These are phyloP conservation scores for Kluyveromyces nonfermentans DNA, from an alignment of 805 yeast genomes.

Conservation along the genomic window DNA sequence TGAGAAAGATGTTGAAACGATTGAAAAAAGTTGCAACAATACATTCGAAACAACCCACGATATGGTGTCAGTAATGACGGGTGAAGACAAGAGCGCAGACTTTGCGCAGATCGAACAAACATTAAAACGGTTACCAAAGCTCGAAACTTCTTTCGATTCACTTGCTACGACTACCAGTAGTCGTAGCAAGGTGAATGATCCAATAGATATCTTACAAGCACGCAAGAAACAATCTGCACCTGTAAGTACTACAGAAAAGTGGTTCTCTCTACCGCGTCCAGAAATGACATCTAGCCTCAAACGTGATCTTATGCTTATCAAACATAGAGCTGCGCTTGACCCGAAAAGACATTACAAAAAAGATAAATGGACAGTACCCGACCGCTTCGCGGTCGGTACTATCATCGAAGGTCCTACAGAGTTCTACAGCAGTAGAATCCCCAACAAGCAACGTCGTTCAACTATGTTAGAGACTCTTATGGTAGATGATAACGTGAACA, in stretches of 20 bases:
- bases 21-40: background rate
- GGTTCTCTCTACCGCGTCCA: slow-evolving; percentile 76
- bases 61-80: slow-evolving; percentile 10
- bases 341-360: slow-evolving; percentile 93
- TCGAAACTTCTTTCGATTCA: slow-evolving; percentile 23
- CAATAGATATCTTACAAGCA: slow-evolving; percentile 7
- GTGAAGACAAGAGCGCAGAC: slow-evolving; percentile 5
- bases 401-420: slow-evolving; percentile 76
- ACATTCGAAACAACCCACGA: slow-evolving; percentile 5
- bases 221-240: slow-evolving; percentile 8
- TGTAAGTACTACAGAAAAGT: slow-evolving; percentile 36
- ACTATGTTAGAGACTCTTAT: slow-evolving; percentile 78
- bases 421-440: slow-evolving; percentile 49
- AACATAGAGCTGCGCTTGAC: slow-evolving; percentile 84
- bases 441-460: slow-evolving; percentile 61
- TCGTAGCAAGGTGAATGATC: slow-evolving; percentile 8
- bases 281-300: slow-evolving; percentile 50
- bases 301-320: slow-evolving; percentile 68
- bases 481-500: slow-evolving; percentile 56
- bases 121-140: slow-evolving; percentile 21
- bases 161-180: slow-evolving; percentile 12
- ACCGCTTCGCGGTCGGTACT: slow-evolving; percentile 82
- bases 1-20: background rate
- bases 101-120: slow-evolving; percentile 23
- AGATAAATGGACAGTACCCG: slow-evolving; percentile 69